Evolutionary conservation across 495 filamentous ascomycete genomes (phyloP).

Genomic region (Cercophora samala): DNA sequence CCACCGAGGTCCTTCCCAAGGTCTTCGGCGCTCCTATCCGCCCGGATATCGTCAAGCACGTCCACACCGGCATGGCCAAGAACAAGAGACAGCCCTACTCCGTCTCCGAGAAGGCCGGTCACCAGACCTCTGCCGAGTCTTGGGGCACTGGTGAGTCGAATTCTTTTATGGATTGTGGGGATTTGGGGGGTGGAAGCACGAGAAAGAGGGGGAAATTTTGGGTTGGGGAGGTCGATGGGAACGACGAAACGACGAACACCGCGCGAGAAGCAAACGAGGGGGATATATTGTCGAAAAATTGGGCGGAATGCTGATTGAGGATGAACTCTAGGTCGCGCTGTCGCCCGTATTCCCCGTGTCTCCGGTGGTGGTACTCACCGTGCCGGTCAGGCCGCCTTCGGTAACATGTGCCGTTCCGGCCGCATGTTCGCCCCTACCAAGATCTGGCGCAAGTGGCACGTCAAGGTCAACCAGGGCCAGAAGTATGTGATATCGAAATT

Average conservation of each 20-base stretch:
- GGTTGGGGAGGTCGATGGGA: constrained; percentile 11
- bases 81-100: constrained; percentile 99
- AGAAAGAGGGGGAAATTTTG: background rate
- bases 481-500: constrained; percentile 55
- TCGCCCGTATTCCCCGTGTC: constrained; percentile 99
- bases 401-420: constrained; percentile 99
- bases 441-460: constrained; percentile 99
- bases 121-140: constrained; percentile 98
- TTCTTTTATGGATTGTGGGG: constrained; percentile 15
- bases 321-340: constrained; percentile 74
- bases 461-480: constrained; percentile 98
- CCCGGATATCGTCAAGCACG: constrained; percentile 97
- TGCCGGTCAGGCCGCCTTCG: constrained; percentile 98
- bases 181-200: background rate
- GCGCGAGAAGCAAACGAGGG: background rate
- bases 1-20: constrained; percentile 82
- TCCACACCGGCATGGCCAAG: constrained; percentile 99
- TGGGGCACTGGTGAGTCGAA: constrained; percentile 95
- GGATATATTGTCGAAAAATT: constrained; percentile 25
- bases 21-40: constrained; percentile 97
- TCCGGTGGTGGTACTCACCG: constrained; percentile 99
- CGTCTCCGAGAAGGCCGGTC: constrained; percentile 99
- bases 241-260: constrained; percentile 5
- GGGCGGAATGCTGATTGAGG: constrained; percentile 8
- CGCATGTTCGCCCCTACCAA: constrained; percentile 99